Percentiles rank a stretch among this genome's conserved stretches.
These are phyloP conservation scores for Chlorella ohadii DNA, from an alignment of 139 green algal species.

Conservation along the genomic window DNA sequence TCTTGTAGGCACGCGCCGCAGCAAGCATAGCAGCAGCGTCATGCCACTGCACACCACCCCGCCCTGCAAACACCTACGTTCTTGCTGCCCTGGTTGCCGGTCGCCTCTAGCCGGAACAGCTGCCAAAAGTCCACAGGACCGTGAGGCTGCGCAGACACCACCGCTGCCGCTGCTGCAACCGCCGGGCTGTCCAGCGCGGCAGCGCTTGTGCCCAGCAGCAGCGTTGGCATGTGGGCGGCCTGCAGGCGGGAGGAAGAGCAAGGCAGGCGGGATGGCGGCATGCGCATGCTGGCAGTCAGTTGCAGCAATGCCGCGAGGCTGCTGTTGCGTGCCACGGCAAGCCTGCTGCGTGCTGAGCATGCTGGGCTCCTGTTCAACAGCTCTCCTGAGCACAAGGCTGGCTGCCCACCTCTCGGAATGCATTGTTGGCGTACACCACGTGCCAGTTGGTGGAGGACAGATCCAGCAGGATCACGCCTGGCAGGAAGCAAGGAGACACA, in stretches of 20 bases:
- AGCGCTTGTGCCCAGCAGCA: neutral
- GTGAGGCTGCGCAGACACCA: no score
- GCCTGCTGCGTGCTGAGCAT: no score
- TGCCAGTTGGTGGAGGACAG: slow-evolving; percentile 59
- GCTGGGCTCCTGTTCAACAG: no score
- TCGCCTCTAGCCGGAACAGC: neutral
- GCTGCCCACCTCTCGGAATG: slow-evolving; percentile 46
- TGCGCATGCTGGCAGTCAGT: no score
- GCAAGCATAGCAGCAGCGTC: neutral
- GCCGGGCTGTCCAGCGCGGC: neutral
- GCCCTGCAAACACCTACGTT: neutral
- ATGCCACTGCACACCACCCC: no score
- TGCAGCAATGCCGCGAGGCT: no score
- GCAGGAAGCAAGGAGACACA: no score
- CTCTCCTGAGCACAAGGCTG: no score
- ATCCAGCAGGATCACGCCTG: slow-evolving; percentile 70
- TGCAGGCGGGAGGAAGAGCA: no score
- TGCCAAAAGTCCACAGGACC: slow-evolving; percentile 4
- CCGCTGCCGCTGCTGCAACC: no score
- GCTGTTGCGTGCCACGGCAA: no score
- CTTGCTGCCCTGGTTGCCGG: neutral
- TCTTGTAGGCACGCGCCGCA: neutral
- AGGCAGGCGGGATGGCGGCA: no score
- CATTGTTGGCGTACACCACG: slow-evolving; percentile 83
- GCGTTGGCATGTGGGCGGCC: neutral